Percentiles rank a stretch among this genome's conserved stretches.
Evolutionary conservation across 1,284 basidiomycete genomes (phyloP).

Genomic region (Puccinia brachypodii): DNA sequence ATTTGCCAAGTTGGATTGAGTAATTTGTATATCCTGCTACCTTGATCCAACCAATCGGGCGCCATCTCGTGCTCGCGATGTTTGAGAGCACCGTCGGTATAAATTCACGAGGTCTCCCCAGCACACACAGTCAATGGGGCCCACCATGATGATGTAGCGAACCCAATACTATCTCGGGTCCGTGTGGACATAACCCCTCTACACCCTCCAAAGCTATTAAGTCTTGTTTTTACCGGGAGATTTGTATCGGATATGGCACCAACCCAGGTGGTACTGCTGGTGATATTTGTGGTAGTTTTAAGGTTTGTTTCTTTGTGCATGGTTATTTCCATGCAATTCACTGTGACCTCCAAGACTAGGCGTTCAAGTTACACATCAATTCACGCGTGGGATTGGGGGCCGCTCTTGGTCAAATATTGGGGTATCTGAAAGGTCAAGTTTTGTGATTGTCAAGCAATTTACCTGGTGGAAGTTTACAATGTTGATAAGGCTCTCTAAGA

Average conservation of each 20-base stretch:
- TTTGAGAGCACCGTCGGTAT: background rate
- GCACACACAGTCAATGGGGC: background rate
- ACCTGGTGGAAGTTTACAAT: too few relatives aligned
- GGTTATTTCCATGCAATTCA: too few relatives aligned
- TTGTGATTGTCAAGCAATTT: too few relatives aligned
- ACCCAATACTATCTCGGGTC: background rate
- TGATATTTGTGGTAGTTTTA: too few relatives aligned
- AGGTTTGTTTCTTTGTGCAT: too few relatives aligned
- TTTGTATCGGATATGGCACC: background rate
- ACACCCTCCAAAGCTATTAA: background rate
- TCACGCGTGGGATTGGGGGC: too few relatives aligned
- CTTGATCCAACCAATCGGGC: background rate
- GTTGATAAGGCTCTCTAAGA: background rate
- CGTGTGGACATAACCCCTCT: background rate
- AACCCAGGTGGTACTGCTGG: background rate
- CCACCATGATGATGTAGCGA: background rate
- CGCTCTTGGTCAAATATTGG: too few relatives aligned
- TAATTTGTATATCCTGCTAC: background rate
- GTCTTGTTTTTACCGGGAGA: background rate
- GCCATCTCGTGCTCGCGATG: background rate
- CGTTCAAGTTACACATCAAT: too few relatives aligned
- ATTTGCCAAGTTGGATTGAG: background rate
- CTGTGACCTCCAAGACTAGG: too few relatives aligned
- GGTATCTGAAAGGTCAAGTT: too few relatives aligned
- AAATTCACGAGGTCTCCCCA: background rate